These are phyloP conservation scores for Magnaporthales sp. DNA, from an alignment of 2,329 filamentous ascomycete species.

Conservation along the genomic window DNA sequence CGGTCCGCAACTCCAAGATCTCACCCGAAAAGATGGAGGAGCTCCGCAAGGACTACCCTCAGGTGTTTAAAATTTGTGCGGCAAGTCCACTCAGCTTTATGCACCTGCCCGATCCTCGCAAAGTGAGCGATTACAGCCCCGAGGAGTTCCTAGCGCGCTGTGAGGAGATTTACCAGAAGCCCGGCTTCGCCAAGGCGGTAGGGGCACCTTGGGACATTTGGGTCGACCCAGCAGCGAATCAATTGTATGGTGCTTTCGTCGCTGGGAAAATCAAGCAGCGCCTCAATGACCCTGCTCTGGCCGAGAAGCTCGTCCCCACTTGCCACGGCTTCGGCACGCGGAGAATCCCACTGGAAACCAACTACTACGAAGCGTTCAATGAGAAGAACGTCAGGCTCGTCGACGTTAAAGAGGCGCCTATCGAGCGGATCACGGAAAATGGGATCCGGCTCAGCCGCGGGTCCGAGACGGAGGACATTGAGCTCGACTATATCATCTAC, in stretches of 20 bases:
- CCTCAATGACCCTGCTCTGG: conserved; percentile 24
- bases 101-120: conserved; percentile 17
- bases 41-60: conserved; percentile 18
- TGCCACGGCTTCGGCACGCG: conserved; percentile 34
- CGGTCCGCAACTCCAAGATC: conserved; percentile 17
- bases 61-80: conserved; percentile 18
- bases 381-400: conserved; percentile 35
- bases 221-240: conserved; percentile 19
- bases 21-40: conserved; percentile 19
- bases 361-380: conserved; percentile 40
- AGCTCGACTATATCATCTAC: conserved; percentile 26
- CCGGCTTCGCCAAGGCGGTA: conserved; percentile 28
- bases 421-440: conserved; percentile 22
- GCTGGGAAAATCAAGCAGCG: conserved; percentile 24
- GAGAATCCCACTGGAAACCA: conserved; percentile 34
- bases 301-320: conserved; percentile 25
- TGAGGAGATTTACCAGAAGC: conserved; percentile 23
- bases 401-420: conserved; percentile 33
- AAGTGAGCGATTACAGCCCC: conserved; percentile 20
- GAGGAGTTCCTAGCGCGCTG: conserved; percentile 21
- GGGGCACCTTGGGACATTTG: conserved; percentile 14
- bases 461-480: conserved; percentile 22
- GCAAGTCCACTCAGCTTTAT: conserved; percentile 19
- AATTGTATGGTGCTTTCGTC: conserved; percentile 18
- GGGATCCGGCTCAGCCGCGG: conserved; percentile 29